A percentile compares a stretch with the other conserved stretches of the same genome.
phyloP scores from a whole-genome alignment of 163 green algal genomes.

The Chloromonas sp. region DNA sequence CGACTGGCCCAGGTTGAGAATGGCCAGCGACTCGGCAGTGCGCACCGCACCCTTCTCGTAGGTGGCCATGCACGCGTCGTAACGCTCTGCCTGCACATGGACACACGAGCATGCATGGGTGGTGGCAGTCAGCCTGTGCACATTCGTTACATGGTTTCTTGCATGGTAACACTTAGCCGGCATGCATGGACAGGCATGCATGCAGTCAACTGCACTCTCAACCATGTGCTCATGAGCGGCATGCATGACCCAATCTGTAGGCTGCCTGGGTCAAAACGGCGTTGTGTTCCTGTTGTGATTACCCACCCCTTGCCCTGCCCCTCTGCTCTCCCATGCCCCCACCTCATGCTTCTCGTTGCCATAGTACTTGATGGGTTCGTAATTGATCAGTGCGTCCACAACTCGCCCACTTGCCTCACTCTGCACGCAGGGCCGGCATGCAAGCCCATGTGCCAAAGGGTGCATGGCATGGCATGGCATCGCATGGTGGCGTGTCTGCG shows the following conservation, averaged over 20 bases:
- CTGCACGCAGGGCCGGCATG: not conserved
- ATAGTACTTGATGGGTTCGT: conserved; percentile 93
- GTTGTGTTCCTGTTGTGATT: no score
- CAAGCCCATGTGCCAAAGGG: not conserved
- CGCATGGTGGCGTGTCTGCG: no score
- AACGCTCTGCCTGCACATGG: conserved; percentile 24
- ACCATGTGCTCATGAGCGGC: no score
- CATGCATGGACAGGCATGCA: no score
- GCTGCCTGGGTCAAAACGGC: no score
- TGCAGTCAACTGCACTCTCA: no score
- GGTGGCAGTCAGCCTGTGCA: not conserved
- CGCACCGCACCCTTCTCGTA: conserved; percentile 71
- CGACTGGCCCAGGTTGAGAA: conserved; percentile 94
- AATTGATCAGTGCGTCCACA: conserved; percentile 94
- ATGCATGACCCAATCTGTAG: no score
- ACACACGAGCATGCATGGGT: not conserved
- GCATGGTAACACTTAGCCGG: not conserved
- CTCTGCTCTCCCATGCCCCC: not conserved
- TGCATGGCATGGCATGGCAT: no score
- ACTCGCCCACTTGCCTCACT: conserved; percentile 48
- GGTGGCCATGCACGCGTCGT: conserved; percentile 62
- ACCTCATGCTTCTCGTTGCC: conserved; percentile 84
- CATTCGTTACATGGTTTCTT: not conserved
- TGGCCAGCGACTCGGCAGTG: conserved; percentile 57
- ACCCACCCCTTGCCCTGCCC: no score